Evolutionary conservation across 106 monocot species (phyloP), one percentile per base, ranked within the genome.

Genomic region (Dendrobium chrysotoxum): DNA sequence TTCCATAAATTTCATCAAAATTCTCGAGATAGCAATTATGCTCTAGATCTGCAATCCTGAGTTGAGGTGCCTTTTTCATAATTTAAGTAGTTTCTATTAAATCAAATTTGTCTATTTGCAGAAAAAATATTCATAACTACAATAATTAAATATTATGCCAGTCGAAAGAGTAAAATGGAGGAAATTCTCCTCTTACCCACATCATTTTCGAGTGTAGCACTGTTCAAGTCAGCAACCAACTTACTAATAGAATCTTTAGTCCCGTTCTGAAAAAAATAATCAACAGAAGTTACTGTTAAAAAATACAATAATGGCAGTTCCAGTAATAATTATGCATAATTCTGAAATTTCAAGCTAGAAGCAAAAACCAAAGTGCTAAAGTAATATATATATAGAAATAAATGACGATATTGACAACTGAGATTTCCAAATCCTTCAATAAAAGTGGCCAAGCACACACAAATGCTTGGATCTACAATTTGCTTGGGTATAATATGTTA

Each of bases 221-320:
- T 81, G 83, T 96, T 96, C 78, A 96, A 81, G 13, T 93, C 93
- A 67, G 90, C 76, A 35, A 96, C 88, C 82, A 96, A 93, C 47
- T 91, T 93, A 80, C 77, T 88, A 61, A 96, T 88, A 45, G 96
- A 96, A 73, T 96, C 96, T 84, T 87, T 96, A 20, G 93, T 90
- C 21, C 96, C 96, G 88, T 96, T 96, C 96, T 96, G 66, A 74
- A 39, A 13, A 76, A 31, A 85, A 77, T 28, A 79, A 80, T 3
- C 38, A 78, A 53, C 38, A 77, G 41, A 46, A 80, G 11, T 7
- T 72, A 75, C 12, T 74, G 41, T 76, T 76, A 28, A 74, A 17
- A 41, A 74, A 42, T 21, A 20, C 20, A 70, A 70, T 15, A 70
- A 35, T 70, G 61, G 23, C 61, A 61, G 23, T 23, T 15, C 55